Evolutionary conservation across 106 monocot species (phyloP).

Genomic region (Agapanthus africanus): DNA sequence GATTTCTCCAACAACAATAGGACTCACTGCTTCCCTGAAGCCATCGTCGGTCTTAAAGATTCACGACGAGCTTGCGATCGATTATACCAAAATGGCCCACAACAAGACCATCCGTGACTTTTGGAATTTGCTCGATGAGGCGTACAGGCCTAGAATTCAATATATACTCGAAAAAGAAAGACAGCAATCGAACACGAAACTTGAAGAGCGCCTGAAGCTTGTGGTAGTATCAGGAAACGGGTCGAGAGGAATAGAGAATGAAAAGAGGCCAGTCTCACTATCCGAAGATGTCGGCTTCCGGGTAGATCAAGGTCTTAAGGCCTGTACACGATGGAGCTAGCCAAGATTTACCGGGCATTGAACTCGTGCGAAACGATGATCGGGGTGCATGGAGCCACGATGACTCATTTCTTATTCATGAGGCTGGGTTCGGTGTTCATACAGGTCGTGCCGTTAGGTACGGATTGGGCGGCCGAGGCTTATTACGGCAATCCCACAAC

Average conservation of each 20-base stretch:
- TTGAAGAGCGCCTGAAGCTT: constrained; percentile 18
- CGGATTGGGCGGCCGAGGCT: constrained; percentile 50
- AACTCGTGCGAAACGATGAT: constrained; percentile 62
- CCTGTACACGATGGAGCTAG: constrained; percentile 54
- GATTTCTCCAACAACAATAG: constrained; percentile 37
- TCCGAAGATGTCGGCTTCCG: constrained; percentile 35
- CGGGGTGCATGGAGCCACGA: constrained; percentile 75
- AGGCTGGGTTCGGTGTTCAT: constrained; percentile 56
- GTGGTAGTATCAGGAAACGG: constrained; percentile 60
- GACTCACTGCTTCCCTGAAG: constrained; percentile 57
- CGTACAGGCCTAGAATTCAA: constrained; percentile 36
- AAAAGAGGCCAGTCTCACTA: constrained; percentile 33
- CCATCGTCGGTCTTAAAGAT: constrained; percentile 47
- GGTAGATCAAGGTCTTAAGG: constrained; percentile 34
- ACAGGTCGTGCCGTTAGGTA: constrained; percentile 68
- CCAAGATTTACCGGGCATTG: constrained; percentile 48
- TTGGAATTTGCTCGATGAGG: constrained; percentile 31
- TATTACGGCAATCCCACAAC: constrained; percentile 67
- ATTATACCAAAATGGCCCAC: constrained; percentile 14
- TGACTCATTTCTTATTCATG: constrained; percentile 84
- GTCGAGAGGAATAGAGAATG: constrained; percentile 67
- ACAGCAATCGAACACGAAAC: neutral
- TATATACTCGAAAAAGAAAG: constrained; percentile 1
- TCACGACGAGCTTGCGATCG: constrained; percentile 50
- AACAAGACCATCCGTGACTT: constrained; percentile 37